Evolutionary conservation across 2,329 filamentous ascomycete species (phyloP), one percentile per base, ranked within the genome.

Genomic region (Sarocladium oryzae): DNA sequence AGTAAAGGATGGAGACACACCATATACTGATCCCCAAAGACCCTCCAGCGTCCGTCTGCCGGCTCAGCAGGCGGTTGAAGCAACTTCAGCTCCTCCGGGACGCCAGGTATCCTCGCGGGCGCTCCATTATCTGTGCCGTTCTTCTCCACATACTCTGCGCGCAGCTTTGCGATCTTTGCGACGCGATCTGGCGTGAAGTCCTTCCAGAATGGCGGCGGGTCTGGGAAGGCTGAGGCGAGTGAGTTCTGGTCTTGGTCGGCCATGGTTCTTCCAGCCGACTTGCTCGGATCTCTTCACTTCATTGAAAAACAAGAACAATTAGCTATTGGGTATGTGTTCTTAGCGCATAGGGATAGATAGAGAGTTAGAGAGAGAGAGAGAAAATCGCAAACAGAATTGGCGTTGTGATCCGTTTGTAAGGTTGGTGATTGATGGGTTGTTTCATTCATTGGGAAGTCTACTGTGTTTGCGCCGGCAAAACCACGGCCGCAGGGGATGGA

Each of bases 151-250:
- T 71, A 64, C 1, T 69, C 59, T 41, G 66, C 65, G 49, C 70
- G 72, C 13, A 79, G 58, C 20, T 69, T 65, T 5, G 71, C 66
- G 51, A 78, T 68, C 3, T 81, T 81, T 13, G 79, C 69, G 50
- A 88, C 61, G 62, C 92, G 95, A 24, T 86, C 81, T 2, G 82
- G 67, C 0, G 89, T 96, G 69, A 97, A 97, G 65, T 88, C 78
- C 58, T 86, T 85, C 84, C 88, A 97, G 71, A 96, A 95, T 1
- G 86, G 84, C 23, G 93, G 93, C 23, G 93, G 93, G 50, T 86
- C 82, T 21, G 93, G 92, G 65, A 90, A 96, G 36, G 85, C 82
- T 21, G 86, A 82, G 23, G 82, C 76, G 59, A 78, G 67, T 43
- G 74, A 71, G 32, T 68, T 66, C 9, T 73, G 69, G 50, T 71